Base-by-base conservation (phyloP, 1,139 yeast genomes). In the Meyerozyma athensensis region DNA sequence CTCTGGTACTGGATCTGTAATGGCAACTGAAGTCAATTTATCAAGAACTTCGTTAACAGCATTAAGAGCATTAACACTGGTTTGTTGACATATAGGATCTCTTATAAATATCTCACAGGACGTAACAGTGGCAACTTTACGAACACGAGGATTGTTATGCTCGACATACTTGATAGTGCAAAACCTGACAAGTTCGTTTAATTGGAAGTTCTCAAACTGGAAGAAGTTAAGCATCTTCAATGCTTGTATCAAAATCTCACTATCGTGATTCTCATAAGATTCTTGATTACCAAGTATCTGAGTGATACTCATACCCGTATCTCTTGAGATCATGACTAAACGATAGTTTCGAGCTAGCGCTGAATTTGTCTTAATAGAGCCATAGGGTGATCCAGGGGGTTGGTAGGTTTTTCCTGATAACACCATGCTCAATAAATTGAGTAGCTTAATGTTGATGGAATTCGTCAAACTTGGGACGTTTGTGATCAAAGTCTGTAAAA, bases 1-100 rank as follows among this genome's bases (percentile, higher is more conserved):
- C 39, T 87, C 96, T 0, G 87, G 79, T 10, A 75, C 73, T 0
- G 96, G 87, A 50, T 94, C 99, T 0, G 97, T 86, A n/a, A 92
- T 84, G 2, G 95, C 87, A 4, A 87, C 74, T 0, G 95, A 78
- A 34, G 94, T 62, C 21, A 94, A 65, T 53, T 84, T 86, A 39
- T 84, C 89, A 36, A 94, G 65, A 0, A 92, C 95, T 45, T 86
- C 89, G 37, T 87, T 81, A 1, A 92, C 96, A 0, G 96, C 86
- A 45, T 77, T 77, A 42, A 92, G 68, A 0, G 97, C 86, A 58
- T 86, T 79, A 3, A 86, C 80, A 49, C 96, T 86, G 1, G 89
- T 79, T 57, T 89, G 96, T 46, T 76, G 77, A 47, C 95, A 83
- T 18, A 92, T 84, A 1, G 95, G 86, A 50, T 90, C 97, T 38